Evolutionary conservation across 306 rosid genomes (phyloP), one percentile per base, ranked within the genome.

Genomic region (Albizia julibrissin): DNA sequence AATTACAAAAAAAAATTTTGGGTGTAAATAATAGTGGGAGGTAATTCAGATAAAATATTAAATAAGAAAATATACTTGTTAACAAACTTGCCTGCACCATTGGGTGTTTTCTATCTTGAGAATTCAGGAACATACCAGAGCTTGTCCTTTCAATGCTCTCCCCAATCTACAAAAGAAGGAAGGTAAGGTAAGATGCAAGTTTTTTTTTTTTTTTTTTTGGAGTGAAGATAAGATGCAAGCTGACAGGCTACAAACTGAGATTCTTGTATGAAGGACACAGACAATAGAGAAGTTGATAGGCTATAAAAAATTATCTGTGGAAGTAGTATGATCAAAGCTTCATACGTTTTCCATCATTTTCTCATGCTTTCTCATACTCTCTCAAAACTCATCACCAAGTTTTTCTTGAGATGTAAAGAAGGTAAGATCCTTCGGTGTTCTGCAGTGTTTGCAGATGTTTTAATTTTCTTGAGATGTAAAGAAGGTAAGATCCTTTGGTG

Each of bases 131-230:
- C 98, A 93, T 95, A 69, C 98, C 97, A 80, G 93, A 93, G 89
- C 98, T 95, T 68, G 98, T 95, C 86, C 98, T 90, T 46, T 89
- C 96, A 61, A 84, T 79, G 83, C 97, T 93, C 82, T 93, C 89
- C 39, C 89, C 68, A 83, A 92, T 92, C 97, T 94, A 89, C 72
- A 85, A 85, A 83, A 43, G 49, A n/a, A 46, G 75, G 80, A 74
- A 86, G 43, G 40, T 72, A 59, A 69, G 79, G 39, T 33, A 8
- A 67, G 49, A 37, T 13, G 44, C 44, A 16, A 33, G 43, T 34
- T 66, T 37, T 37, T 37, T 37, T 37, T 34, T 4, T 34, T 34
- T 5, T 4, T 37, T 37, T 37, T 37, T 37, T 37, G 1, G 40
- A 37, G 40, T 37, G 40, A 6, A 69, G 75, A 69, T 33, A 8